Percentiles rank a stretch among this genome's conserved stretches.
These are phyloP conservation scores for Podila horticola DNA, from an alignment of 192 early-diverging fungal species.

Conservation along the genomic window DNA sequence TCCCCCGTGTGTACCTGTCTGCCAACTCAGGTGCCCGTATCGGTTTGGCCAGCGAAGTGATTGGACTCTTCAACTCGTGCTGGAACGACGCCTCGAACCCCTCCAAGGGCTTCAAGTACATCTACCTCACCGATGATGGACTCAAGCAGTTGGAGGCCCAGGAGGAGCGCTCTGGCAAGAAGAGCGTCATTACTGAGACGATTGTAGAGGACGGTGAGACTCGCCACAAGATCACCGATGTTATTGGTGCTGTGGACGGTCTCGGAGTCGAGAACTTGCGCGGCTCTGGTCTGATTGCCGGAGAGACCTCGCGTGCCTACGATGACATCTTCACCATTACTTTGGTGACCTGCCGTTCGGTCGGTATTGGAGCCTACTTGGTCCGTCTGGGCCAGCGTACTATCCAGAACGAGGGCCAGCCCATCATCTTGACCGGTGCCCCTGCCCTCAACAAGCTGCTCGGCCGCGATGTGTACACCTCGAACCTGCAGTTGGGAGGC, in stretches of 20 bases:
- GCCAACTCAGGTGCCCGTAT: slow-evolving; percentile 99
- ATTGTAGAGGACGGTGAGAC: slow-evolving; percentile 80
- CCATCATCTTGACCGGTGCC: slow-evolving; percentile 98
- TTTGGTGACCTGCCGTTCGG: slow-evolving; percentile 96
- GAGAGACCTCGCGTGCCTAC: slow-evolving; percentile 95
- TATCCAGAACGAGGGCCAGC: slow-evolving; percentile 97
- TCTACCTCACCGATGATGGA: slow-evolving; percentile 86
- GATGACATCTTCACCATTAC: slow-evolving; percentile 98
- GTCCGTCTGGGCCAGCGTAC: slow-evolving; percentile 98
- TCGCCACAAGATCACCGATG: slow-evolving; percentile 84
- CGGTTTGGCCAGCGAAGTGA: slow-evolving; percentile 94
- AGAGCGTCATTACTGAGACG: slow-evolving; percentile 79
- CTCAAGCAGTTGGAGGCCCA: slow-evolving; percentile 69
- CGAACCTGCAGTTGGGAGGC: slow-evolving; percentile 97
- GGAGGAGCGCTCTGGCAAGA: slow-evolving; percentile 60
- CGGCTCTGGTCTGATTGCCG: slow-evolving; percentile 97
- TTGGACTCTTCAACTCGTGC: slow-evolving; percentile 83
- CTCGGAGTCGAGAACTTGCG: slow-evolving; percentile 97
- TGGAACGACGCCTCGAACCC: slow-evolving; percentile 89
- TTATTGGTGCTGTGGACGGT: slow-evolving; percentile 89
- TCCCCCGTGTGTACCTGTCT: slow-evolving; percentile 94
- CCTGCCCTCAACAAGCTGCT: slow-evolving; percentile 98
- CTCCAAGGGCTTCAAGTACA: slow-evolving; percentile 89
- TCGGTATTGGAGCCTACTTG: slow-evolving; percentile 98
- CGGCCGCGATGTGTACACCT: slow-evolving; percentile 97